Evolutionary conservation across 2,329 filamentous ascomycete genomes (phyloP).

Genomic region (Xylaria sp.): DNA sequence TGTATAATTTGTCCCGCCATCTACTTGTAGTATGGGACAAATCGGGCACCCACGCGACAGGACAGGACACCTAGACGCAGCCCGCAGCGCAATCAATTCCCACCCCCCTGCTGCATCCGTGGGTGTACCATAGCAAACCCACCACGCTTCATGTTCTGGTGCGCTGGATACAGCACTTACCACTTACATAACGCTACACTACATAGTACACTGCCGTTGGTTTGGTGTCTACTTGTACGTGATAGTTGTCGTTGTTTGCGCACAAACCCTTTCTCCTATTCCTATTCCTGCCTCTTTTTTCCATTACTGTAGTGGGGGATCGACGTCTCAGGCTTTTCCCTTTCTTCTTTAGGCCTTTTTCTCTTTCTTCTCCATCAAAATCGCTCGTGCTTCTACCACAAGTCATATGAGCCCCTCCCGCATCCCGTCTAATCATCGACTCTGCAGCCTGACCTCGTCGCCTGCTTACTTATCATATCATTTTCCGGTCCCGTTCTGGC

Average conservation of each 20-base stretch:
- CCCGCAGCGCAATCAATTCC: slow-evolving; percentile 25
- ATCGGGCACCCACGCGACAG: slow-evolving; percentile 30
- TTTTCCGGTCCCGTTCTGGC: neutral
- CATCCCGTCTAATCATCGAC: slow-evolving; percentile 4
- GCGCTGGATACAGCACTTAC: neutral
- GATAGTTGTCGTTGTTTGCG: neutral
- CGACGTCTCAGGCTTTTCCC: slow-evolving; percentile 16
- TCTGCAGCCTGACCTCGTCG: slow-evolving; percentile 12
- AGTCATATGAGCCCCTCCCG: slow-evolving; percentile 11
- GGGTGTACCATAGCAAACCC: slow-evolving; percentile 10
- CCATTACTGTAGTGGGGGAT: slow-evolving; percentile 25
- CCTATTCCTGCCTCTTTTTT: neutral
- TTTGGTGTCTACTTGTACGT: neutral
- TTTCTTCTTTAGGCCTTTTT: neutral
- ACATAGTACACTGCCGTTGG: neutral
- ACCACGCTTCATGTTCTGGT: slow-evolving; percentile 10
- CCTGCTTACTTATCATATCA: slow-evolving; percentile 24
- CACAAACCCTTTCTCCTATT: slow-evolving; percentile 12
- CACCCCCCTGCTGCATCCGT: slow-evolving; percentile 26
- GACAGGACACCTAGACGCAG: slow-evolving; percentile 27
- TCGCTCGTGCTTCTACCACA: slow-evolving; percentile 3
- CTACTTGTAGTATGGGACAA: slow-evolving; percentile 34
- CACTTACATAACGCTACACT: neutral
- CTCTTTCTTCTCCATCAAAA: neutral
- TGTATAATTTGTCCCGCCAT: neutral